Evolutionary conservation across 306 rosid species (phyloP).

Genomic region (Citrullus amarus): DNA sequence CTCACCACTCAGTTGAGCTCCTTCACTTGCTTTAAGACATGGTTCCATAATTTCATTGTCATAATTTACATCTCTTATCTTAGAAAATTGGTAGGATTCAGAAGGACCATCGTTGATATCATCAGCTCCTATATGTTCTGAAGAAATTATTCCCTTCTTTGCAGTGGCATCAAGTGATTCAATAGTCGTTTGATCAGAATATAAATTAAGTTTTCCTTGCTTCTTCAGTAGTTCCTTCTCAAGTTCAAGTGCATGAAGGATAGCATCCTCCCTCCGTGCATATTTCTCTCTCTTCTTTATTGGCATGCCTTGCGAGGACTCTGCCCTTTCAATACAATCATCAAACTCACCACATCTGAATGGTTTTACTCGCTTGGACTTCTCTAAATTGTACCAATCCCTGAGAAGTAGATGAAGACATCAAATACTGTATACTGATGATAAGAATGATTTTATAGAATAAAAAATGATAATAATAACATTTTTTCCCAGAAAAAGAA

Average conservation of each 20-base stretch:
- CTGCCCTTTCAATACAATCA: constrained; percentile 89
- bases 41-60: constrained; percentile 23
- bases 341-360: constrained; percentile 95
- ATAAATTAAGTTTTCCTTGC: constrained; percentile 44
- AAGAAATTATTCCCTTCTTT: constrained; percentile 24
- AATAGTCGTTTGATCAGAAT: constrained; percentile 25
- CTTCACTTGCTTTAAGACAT: constrained; percentile 27
- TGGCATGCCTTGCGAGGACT: constrained; percentile 77
- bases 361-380: constrained; percentile 92
- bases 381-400: constrained; percentile 97
- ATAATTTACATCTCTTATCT: constrained; percentile 16
- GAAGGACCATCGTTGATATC: constrained; percentile 17
- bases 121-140: constrained; percentile 29
- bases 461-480: too few species aligned
- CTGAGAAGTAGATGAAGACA: constrained; percentile 30
- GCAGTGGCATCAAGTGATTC: constrained; percentile 23
- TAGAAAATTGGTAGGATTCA: constrained; percentile 20
- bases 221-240: constrained; percentile 57
- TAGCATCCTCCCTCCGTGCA: constrained; percentile 97
- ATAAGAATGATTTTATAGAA: neutral
- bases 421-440: neutral
- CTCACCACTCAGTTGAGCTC: constrained; percentile 33
- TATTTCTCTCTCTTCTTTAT: constrained; percentile 92
- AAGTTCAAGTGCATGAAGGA: constrained; percentile 88
- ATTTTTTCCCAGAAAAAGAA: neutral